Base-by-base conservation (phyloP, 306 rosid species). In the Casuarina equisetifolia region DNA sequence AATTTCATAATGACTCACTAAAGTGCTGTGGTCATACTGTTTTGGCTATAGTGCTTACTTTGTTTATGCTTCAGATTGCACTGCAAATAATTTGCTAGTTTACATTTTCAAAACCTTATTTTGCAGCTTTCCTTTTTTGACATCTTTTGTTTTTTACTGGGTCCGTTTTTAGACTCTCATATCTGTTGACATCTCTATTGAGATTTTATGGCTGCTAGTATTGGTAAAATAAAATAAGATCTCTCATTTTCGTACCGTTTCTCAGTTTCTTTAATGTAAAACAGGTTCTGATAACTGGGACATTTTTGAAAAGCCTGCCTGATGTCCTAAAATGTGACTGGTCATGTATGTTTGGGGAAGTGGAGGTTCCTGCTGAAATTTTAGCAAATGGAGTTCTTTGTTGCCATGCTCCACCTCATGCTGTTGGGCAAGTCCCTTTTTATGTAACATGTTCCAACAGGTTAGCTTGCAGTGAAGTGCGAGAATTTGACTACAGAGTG, bases 271-370 rank as follows among this genome's bases (percentile, higher is more conserved):
- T 67, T 43, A 72, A 74, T 69, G 61, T 39, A 50, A 69, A 76
- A 45, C 95, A 93, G 98, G 97, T 93, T 80, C 78, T 88, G 80
- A 84, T 91, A 82, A 80, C 84, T 80, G 98, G 98, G 64, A 78
- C 84, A 58, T 89, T 91, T 86, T 83, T 93, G 77, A 88, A 81
- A 80, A 82, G 77, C 81, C 86, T 70, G 71, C 81, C 78, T 43
- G 86, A 80, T 73, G 82, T 80, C 58, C 80, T 74, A 74, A 79
- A 83, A 59, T 81, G 75, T 61, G 77, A 84, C 42, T 93, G 98
- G 98, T 93, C 97, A 13, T 91, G 98, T 76, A 93, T 93, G 98
- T 93, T 91, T 74, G 98, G 98, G 78, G 98, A 93, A 86, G 89
- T 91, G 64, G 98, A 93, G 89, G 98, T 91, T 82, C 88, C 92